These are phyloP conservation scores for Jackrogersella multiformis DNA, from an alignment of 495 filamentous ascomycete species.

Conservation along the genomic window DNA sequence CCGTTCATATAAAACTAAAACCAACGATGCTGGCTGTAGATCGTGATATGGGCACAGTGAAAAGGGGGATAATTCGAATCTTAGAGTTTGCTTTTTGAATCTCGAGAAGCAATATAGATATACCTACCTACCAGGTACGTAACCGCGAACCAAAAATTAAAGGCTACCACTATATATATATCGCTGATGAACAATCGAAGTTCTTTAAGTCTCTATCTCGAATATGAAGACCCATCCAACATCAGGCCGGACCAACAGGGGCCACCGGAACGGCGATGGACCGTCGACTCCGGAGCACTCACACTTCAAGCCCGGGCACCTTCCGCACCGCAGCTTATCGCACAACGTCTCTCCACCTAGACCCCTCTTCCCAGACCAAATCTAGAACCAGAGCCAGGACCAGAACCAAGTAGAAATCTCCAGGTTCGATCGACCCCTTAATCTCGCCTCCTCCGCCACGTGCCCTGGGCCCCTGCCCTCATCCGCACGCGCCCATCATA, in stretches of 20 bases:
- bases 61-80: not conserved
- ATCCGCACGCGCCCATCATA: not conserved
- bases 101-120: not conserved
- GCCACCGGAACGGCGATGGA: not conserved
- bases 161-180: too few species aligned
- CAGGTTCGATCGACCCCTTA: conserved; percentile 20
- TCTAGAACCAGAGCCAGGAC: too few species aligned
- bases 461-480: not conserved
- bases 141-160: not conserved
- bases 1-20: not conserved
- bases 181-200: too few species aligned
- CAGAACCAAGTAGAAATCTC: too few species aligned
- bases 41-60: not conserved
- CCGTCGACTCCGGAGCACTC: not conserved
- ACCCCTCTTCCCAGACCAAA: too few species aligned
- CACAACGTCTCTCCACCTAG: not conserved
- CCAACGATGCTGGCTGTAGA: not conserved
- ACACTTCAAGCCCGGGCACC: not conserved
- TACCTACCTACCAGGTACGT: not conserved
- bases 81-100: not conserved
- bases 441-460: conserved; percentile 21
- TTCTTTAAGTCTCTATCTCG: too few species aligned
- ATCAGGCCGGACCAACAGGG: not conserved
- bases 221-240: not conserved
- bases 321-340: not conserved